Base-by-base conservation (phyloP, 2,329 filamentous ascomycete genomes). In the Diaporthe sp. region DNA sequence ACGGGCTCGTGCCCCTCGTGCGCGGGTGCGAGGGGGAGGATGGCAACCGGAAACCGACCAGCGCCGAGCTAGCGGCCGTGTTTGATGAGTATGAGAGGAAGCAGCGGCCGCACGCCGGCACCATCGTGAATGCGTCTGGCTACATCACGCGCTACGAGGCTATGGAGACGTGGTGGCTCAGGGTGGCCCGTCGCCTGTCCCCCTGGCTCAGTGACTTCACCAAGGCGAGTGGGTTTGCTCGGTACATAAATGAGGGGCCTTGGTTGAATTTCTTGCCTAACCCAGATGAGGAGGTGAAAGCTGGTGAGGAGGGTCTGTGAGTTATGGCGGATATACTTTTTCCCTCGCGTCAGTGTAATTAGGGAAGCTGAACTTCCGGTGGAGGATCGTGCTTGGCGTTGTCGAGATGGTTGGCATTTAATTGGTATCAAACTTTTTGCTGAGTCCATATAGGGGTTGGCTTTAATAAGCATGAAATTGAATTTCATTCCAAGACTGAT, bases 131-230 rank as follows among this genome's bases (percentile, higher is more conserved):
- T 3, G 39, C 77, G 39, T 80, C 80, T 17, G 76, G 77, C 25
- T 78, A 78, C 8, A 76, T 80, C 31, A 80, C 79, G 10, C 77
- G 79, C 1, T 81, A 78, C 49, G 80, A 81, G 58, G 78, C 79
- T 15, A 76, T 80, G 75, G 77, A 81, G 34, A 78, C 76, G 12
- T 80, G 80, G 80, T 79, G 75, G 73, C 61, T 73, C 42, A 55
- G 70, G 63, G 22, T 57, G 12, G 44, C 68, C 10, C 72, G 72
- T 10, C 37, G 58, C 3, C 17, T 76, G 20, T 75, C 75, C 7
- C 75, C 75, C 6, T 77, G 72, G 72, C 42, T 76, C 28, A 61
- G 65, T n/a, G 75, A 77, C 22, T 39, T 8, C 13, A 42, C 53
- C 20, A 76, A 76, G 53, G 73, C 73, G 12, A 47, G 37, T 7